Evolutionary conservation across 805 yeast genomes (phyloP), one percentile per base, ranked within the genome.

Genomic region (Wickerhamomyces queroliae): DNA sequence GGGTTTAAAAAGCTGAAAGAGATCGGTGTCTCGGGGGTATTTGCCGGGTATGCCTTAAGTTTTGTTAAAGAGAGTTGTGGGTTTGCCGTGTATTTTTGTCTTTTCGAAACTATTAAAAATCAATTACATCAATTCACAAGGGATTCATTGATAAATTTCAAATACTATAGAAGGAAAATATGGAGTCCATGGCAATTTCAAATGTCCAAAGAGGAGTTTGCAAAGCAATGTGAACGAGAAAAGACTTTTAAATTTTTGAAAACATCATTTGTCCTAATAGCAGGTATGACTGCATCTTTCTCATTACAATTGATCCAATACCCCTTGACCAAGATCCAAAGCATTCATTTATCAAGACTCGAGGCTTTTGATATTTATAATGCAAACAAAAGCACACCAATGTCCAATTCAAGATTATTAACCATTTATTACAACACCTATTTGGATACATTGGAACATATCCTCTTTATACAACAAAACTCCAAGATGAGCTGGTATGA

Each of bases 281-380:
- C 95, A 0, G 98, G 98, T 16, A 87, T 93, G 9, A 69, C 83
- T 6, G 96, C 97, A 1, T 91, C 96, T 0, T 66, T 80, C 16
- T 68, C 87, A 0, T 64, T 90, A 17, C 78, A 90, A 44, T 70
- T 80, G 4, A 80, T 90, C 5, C 96, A 88, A 51, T 88, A 82
- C 49, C 98, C 98, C 0, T 66, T 91, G 25, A 67, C 78, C 19
- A 86, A 84, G 57, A 63, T 90, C 28, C 97, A 91, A 52, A 80
- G 78, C 47, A 67, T 90, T 22, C 95, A 90, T 58, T 65, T 84
- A 31, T 74, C 88, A 25, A 69, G 95, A 44, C 65, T 89, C 17
- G 96, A 88, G 58, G 83, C 91, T 0, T 69, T 84, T 41, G 95
- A 87, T 56, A 72, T 82, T 22, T 74, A 70, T 47, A 72, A 72